phyloP scores from a whole-genome alignment of 768 basidiomycete genomes.

The Plicaturopsis crispa region DNA sequence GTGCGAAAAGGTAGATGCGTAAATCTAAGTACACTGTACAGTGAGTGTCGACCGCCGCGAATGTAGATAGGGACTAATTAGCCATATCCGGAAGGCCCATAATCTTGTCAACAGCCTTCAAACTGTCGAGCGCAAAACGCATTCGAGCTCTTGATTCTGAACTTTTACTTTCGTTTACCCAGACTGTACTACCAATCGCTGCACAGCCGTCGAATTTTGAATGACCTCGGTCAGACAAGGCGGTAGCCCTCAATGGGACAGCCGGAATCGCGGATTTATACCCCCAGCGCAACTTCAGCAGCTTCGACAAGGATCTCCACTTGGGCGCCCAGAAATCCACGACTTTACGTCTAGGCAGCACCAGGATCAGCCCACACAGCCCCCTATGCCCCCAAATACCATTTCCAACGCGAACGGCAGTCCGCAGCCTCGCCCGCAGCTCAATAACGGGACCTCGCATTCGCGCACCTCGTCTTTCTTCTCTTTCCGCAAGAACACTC shows the following conservation, averaged over 20 bases:
- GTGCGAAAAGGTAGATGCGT: too few species aligned
- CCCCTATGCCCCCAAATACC: slow-evolving; percentile 13
- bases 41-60: too few species aligned
- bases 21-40: too few species aligned
- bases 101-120: too few species aligned
- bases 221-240: too few species aligned
- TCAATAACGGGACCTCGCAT: slow-evolving; percentile 32
- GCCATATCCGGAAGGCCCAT: too few species aligned
- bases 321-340: background rate
- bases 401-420: slow-evolving; percentile 8
- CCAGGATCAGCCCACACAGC: background rate
- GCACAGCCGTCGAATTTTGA: too few species aligned
- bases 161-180: too few species aligned
- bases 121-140: too few species aligned
- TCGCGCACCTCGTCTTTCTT: slow-evolving; percentile 60
- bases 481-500: slow-evolving; percentile 42
- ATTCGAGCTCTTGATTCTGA: too few species aligned
- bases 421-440: background rate
- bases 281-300: slow-evolving; percentile 2
- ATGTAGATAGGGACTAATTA: too few species aligned
- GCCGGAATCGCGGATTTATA: slow-evolving; percentile 12
- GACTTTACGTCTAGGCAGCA: background rate
- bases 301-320: background rate
- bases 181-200: too few species aligned
- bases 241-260: slow-evolving; percentile 26